Conservation (phyloP, 2,329 filamentous ascomycete genomes). For the Cercospora sp. region DNA sequence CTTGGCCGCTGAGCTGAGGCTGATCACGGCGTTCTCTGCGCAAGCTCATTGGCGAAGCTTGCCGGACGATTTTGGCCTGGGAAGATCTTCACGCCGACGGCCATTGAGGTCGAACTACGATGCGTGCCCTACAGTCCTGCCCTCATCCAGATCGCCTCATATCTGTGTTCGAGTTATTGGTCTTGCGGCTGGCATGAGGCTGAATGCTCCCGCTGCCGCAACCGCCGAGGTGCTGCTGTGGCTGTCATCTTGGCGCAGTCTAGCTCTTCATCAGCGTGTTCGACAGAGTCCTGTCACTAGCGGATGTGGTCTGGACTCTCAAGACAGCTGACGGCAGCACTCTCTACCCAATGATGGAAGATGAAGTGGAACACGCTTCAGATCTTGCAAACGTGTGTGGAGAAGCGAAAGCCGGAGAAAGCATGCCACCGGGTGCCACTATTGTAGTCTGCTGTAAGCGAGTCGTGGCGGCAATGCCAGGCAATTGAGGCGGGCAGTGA, state of each 20-base stretch:
- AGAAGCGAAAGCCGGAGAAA: neutral
- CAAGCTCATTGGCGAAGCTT: neutral
- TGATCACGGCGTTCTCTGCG: neutral
- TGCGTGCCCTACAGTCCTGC: neutral
- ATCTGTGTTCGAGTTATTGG: neutral
- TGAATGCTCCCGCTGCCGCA: neutral
- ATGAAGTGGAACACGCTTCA: neutral
- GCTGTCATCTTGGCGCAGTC: neutral
- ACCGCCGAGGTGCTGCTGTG: neutral
- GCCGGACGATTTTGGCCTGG: neutral
- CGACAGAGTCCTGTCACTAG: neutral
- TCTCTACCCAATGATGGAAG: neutral
- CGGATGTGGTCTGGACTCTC: neutral
- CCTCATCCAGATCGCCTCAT: neutral
- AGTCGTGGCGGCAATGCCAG: neutral
- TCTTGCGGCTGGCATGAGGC: neutral
- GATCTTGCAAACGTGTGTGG: neutral
- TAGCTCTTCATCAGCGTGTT: neutral
- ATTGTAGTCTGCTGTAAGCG: neutral
- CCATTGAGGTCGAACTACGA: neutral
- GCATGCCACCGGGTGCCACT: neutral
- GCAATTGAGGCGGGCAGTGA: neutral
- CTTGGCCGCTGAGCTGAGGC: neutral
- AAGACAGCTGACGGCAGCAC: neutral
- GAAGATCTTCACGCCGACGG: neutral